These are phyloP conservation scores for Hamigera avellanea DNA, from an alignment of 495 filamentous ascomycete species.

Conservation along the genomic window DNA sequence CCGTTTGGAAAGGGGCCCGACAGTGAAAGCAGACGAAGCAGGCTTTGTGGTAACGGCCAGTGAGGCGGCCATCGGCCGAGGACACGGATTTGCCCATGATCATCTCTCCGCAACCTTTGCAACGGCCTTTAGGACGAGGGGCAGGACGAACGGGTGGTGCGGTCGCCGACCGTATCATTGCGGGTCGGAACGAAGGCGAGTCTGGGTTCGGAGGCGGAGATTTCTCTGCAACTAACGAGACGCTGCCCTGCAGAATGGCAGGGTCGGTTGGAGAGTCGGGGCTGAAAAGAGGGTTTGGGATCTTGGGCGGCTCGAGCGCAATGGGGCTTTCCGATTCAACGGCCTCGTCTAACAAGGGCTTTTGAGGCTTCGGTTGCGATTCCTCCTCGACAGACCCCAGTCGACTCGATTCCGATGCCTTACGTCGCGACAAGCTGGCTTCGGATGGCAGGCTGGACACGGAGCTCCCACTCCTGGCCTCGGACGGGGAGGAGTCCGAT, in stretches of 20 bases:
- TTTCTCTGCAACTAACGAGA: slow-evolving; percentile 29
- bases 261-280: slow-evolving; percentile 53
- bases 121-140: slow-evolving; percentile 54
- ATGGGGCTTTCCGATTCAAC: slow-evolving; percentile 13
- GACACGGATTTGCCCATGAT: slow-evolving; percentile 91
- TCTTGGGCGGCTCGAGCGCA: slow-evolving; percentile 21
- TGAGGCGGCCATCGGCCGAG: slow-evolving; percentile 84
- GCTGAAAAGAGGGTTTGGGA: slow-evolving; percentile 20
- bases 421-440: slow-evolving; percentile 18
- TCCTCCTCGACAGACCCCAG: slow-evolving; percentile 28
- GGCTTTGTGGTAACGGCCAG: slow-evolving; percentile 83
- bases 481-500: slow-evolving; percentile 54
- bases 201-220: slow-evolving; percentile 7
- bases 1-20: slow-evolving; percentile 65
- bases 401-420: slow-evolving; percentile 21
- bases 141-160: slow-evolving; percentile 11
- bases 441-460: slow-evolving; percentile 48
- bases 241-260: slow-evolving; percentile 30
- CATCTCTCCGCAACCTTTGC: slow-evolving; percentile 64
- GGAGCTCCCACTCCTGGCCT: slow-evolving; percentile 56
- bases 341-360: slow-evolving; percentile 10
- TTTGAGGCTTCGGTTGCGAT: slow-evolving; percentile 11
- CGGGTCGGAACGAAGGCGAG: slow-evolving; percentile 12
- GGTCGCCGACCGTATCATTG: slow-evolving; percentile 14
- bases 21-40: slow-evolving; percentile 92